A percentile compares a stretch with the other conserved stretches of the same genome.
phyloP scores from a whole-genome alignment of 495 filamentous ascomycete genomes.

The Neurospora sp. region DNA sequence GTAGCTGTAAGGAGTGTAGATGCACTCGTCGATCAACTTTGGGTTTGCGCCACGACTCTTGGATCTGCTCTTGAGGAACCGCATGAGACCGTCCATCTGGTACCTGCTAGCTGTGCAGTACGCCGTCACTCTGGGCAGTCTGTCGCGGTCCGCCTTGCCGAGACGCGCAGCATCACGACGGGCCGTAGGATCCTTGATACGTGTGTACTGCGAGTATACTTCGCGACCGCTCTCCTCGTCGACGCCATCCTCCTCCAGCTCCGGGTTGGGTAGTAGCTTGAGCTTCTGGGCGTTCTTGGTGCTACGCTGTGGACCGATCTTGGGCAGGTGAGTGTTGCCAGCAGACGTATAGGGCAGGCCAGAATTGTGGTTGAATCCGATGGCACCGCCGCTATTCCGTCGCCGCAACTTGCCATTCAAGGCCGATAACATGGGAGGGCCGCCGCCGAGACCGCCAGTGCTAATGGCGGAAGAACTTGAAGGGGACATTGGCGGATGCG shows the following conservation, averaged over 20 bases:
- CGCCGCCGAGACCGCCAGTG: slow-evolving; percentile 22
- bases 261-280: slow-evolving; percentile 85
- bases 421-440: slow-evolving; percentile 64
- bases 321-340: slow-evolving; percentile 41
- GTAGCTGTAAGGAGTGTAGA: slow-evolving; percentile 89
- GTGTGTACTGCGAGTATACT: slow-evolving; percentile 85
- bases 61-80: slow-evolving; percentile 73
- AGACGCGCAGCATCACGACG: slow-evolving; percentile 84
- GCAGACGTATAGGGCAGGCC: slow-evolving; percentile 42
- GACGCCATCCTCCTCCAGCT: slow-evolving; percentile 59
- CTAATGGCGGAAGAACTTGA: slow-evolving; percentile 16
- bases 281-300: slow-evolving; percentile 94
- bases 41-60: slow-evolving; percentile 68
- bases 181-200: slow-evolving; percentile 94
- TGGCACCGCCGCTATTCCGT: slow-evolving; percentile 56
- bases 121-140: slow-evolving; percentile 82
- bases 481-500: slow-evolving; percentile 4
- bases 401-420: slow-evolving; percentile 80
- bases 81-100: slow-evolving; percentile 75
- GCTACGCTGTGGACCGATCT: slow-evolving; percentile 90
- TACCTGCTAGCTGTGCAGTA: slow-evolving; percentile 92
- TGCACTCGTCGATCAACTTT: slow-evolving; percentile 91
- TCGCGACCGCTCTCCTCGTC: slow-evolving; percentile 90
- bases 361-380: slow-evolving; percentile 1
- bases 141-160: slow-evolving; percentile 84